These are phyloP conservation scores for Oryza australiensis DNA, from an alignment of 176 grass and related monocot species.

Conservation along the genomic window DNA sequence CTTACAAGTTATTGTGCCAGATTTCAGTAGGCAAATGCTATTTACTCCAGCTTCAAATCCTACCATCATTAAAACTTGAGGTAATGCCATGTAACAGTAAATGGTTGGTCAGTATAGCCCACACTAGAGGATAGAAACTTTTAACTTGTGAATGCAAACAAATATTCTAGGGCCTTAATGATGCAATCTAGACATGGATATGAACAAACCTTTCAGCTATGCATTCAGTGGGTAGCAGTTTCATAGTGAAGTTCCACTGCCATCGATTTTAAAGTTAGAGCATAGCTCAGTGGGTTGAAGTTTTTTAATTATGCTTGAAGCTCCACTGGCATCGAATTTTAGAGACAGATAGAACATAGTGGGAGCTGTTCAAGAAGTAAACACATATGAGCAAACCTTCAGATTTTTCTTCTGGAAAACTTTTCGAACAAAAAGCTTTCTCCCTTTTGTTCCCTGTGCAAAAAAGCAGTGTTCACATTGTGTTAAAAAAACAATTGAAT, in stretches of 20 bases:
- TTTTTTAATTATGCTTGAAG: background rate
- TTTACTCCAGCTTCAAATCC: background rate
- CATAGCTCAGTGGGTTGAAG: background rate
- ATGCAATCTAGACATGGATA: constrained; percentile 20
- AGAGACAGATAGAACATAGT: background rate
- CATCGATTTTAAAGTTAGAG: background rate
- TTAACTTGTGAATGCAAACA: background rate
- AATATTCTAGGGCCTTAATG: background rate
- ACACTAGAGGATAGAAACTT: background rate
- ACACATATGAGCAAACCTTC: constrained; percentile 27
- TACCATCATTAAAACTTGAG: background rate
- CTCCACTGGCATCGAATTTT: background rate
- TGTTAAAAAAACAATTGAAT: background rate
- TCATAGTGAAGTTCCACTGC: background rate
- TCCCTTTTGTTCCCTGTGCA: background rate
- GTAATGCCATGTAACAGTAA: background rate
- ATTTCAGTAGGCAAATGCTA: background rate
- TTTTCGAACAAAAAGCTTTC: constrained; percentile 16
- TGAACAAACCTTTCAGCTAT: background rate
- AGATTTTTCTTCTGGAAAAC: constrained; percentile 19
- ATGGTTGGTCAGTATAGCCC: background rate
- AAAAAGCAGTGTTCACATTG: background rate
- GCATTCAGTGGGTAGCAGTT: background rate
- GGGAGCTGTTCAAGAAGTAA: background rate
- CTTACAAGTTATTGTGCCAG: background rate